Conservation (phyloP, 2,329 filamentous ascomycete species). For the Coleophoma crateriformis region DNA sequence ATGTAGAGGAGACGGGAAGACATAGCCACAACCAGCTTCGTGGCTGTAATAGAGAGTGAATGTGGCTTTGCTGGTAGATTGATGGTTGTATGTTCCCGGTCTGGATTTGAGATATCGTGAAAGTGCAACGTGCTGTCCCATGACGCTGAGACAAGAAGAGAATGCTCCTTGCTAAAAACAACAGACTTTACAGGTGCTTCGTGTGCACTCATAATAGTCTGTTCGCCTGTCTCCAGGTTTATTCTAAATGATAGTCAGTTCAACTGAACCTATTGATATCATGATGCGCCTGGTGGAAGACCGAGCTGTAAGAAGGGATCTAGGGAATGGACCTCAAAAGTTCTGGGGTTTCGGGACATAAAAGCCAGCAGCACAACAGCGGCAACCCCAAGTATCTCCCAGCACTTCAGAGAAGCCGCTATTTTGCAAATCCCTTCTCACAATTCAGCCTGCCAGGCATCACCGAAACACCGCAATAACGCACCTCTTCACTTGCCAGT, state of each 20-base stretch:
- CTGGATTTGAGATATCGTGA: constrained; percentile 56
- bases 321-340: background rate
- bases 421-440: no score
- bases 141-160: constrained; percentile 79
- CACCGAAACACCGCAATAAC: background rate
- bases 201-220: constrained; percentile 75
- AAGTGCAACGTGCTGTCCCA: constrained; percentile 92
- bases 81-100: constrained; percentile 54
- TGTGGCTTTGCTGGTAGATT: constrained; percentile 82
- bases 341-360: background rate
- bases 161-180: constrained; percentile 71
- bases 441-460: background rate
- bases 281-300: no score
- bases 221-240: constrained; percentile 65
- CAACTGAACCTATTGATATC: no score
- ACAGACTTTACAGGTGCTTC: constrained; percentile 74
- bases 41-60: constrained; percentile 69
- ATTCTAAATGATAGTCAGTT: constrained; percentile 39
- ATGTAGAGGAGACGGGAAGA: constrained; percentile 89
- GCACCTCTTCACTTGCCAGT: constrained; percentile 77
- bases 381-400: no score
- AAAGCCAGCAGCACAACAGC: background rate
- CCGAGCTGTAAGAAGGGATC: no score
- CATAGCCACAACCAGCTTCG: constrained; percentile 94
- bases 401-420: no score